A percentile compares a stretch with the other conserved stretches of the same genome.
Evolutionary conservation across 148 eudicot species (phyloP).

Genomic region (Arbutus unedo): DNA sequence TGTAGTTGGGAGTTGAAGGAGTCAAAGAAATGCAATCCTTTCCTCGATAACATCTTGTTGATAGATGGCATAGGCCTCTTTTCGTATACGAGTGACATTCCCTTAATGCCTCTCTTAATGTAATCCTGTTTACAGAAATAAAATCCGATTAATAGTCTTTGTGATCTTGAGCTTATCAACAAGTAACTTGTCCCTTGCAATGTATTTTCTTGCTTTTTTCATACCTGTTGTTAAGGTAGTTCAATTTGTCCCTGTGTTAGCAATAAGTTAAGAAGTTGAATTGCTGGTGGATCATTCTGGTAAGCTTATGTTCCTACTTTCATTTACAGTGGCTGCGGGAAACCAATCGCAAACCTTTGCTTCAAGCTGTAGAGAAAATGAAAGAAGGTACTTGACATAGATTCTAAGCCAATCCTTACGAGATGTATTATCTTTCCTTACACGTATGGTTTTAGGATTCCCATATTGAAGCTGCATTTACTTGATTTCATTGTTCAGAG

Average conservation of each 20-base stretch:
- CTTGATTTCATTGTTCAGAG: constrained; percentile 45
- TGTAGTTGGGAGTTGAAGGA: neutral
- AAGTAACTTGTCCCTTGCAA: neutral
- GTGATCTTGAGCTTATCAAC: constrained; percentile 10
- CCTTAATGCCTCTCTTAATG: neutral
- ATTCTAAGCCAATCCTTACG: neutral
- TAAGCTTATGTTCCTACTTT: constrained; percentile 6
- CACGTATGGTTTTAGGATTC: neutral
- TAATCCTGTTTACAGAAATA: neutral
- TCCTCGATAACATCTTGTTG: neutral
- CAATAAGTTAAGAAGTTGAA: neutral
- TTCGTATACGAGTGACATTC: neutral
- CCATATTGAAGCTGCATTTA: constrained; percentile 6
- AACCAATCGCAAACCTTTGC: constrained; percentile 78
- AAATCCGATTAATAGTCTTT: neutral
- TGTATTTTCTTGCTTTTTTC: neutral
- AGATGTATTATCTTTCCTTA: neutral
- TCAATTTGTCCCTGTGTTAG: neutral
- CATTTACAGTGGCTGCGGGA: constrained; percentile 71
- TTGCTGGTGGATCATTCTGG: neutral
- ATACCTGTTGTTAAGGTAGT: neutral
- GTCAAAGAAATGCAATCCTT: neutral
- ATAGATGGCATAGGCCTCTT: constrained; percentile 5
- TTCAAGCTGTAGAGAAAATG: constrained; percentile 96
- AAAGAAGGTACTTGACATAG: constrained; percentile 71